Percentiles rank a stretch among this genome's conserved stretches.
phyloP scores from a whole-genome alignment of 2,329 filamentous ascomycete genomes.

The Monilinia fructigena region DNA sequence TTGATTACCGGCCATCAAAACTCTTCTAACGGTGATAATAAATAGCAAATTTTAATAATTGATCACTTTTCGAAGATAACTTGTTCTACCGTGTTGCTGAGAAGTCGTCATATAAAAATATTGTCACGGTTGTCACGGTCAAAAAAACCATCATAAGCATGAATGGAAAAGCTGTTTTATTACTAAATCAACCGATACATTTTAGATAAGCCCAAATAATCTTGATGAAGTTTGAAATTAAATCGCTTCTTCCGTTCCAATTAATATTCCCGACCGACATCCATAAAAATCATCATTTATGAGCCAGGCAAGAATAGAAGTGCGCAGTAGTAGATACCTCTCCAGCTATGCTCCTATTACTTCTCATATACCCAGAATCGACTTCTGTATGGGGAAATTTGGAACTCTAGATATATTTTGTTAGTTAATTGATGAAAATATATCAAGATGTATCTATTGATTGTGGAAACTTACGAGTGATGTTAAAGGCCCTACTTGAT shows the following conservation, averaged over 20 bases:
- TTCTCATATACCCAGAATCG: neutral
- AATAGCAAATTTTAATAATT: no score
- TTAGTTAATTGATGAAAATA: neutral
- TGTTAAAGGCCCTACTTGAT: neutral
- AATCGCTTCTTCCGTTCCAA: no score
- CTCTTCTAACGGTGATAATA: no score
- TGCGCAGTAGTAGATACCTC: neutral
- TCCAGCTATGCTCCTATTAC: no score
- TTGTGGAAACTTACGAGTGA: neutral
- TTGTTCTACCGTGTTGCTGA: neutral
- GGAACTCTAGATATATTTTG: neutral
- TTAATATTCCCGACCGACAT: neutral
- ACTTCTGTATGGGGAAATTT: neutral
- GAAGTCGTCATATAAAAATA: rapidly evolving
- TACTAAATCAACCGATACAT: neutral
- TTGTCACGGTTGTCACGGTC: neutral
- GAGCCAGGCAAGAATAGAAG: neutral
- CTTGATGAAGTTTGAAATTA: neutral
- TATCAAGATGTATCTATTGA: neutral
- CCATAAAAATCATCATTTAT: neutral
- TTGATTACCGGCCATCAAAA: no score
- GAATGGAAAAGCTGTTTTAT: neutral
- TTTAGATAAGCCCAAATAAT: neutral
- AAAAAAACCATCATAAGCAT: neutral
- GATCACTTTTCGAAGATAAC: no score